Percentiles rank a stretch among this genome's conserved stretches.
phyloP scores from a whole-genome alignment of 352 stramenopile species.

The Phytophthora lateralis region DNA sequence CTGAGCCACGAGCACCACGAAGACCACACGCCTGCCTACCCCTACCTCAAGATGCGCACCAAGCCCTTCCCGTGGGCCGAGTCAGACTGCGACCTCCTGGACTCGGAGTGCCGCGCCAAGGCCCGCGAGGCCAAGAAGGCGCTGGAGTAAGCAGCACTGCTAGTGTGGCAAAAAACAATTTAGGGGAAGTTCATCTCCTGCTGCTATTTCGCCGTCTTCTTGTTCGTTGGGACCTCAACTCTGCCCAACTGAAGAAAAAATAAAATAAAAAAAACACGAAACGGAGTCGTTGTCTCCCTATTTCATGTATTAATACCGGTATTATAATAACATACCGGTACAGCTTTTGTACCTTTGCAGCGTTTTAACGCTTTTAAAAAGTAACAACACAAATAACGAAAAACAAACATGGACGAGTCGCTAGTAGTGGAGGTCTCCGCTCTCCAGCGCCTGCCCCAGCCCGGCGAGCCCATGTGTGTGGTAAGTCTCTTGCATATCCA shows the following conservation, averaged over 20 bases:
- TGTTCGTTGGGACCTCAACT: slow-evolving; percentile 8
- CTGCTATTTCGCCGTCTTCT: slow-evolving; percentile 5
- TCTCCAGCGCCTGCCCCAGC: slow-evolving; percentile 39
- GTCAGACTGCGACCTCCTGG: slow-evolving; percentile 81
- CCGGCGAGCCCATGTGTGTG: slow-evolving; percentile 50
- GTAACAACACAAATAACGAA: not conserved
- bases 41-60: slow-evolving; percentile 89
- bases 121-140: slow-evolving; percentile 70
- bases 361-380: slow-evolving; percentile 4
- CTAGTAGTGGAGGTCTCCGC: slow-evolving; percentile 31
- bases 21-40: slow-evolving; percentile 63
- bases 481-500: slow-evolving; percentile 21
- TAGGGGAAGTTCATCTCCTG: not conserved
- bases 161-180: not conserved
- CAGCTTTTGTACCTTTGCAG: too few relatives aligned
- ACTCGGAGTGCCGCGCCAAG: slow-evolving; percentile 73
- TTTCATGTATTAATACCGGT: too few relatives aligned
- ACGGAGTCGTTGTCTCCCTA: slow-evolving; percentile 27
- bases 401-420: slow-evolving; percentile 15
- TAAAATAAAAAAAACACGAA: slow-evolving; percentile 27
- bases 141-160: slow-evolving; percentile 52
- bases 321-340: too few relatives aligned
- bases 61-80: slow-evolving; percentile 88
- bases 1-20: slow-evolving; percentile 67
- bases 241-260: slow-evolving; percentile 17